Conservation (phyloP, 1,284 basidiomycete genomes). For the Ceratobasidium sp. region DNA sequence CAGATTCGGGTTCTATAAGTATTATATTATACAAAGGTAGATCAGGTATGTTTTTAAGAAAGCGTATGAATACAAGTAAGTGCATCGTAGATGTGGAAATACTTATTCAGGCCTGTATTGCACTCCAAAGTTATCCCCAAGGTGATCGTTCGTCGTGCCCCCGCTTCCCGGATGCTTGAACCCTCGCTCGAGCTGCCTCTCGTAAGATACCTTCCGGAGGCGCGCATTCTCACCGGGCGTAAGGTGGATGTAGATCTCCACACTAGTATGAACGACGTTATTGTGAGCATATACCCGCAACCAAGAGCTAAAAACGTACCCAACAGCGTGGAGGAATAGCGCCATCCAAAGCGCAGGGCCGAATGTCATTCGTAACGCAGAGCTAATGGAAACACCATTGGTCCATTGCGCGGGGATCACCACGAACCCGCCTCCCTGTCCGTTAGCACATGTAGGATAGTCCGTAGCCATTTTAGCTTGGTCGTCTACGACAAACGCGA, state of each 20-base stretch:
- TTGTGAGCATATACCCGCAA: neutral
- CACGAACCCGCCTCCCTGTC: neutral
- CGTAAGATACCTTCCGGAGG: slow-evolving; percentile 27
- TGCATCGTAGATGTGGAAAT: too few species aligned
- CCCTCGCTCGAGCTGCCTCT: slow-evolving; percentile 40
- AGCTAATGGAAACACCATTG: slow-evolving; percentile 1
- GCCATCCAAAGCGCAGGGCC: slow-evolving; percentile 31
- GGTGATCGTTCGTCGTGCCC: slow-evolving; percentile 29
- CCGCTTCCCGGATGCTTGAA: slow-evolving; percentile 22
- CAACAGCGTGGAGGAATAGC: slow-evolving; percentile 36
- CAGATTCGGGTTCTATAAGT: too few species aligned
- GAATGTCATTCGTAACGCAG: slow-evolving; percentile 23
- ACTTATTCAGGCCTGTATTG: slow-evolving; percentile 20
- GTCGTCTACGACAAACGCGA: slow-evolving; percentile 17
- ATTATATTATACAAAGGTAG: too few species aligned
- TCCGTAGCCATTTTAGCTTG: neutral
- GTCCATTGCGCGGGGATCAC: slow-evolving; percentile 20
- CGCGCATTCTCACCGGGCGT: slow-evolving; percentile 35
- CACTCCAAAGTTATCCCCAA: slow-evolving; percentile 38
- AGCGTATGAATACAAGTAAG: too few species aligned
- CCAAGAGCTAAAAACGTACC: neutral
- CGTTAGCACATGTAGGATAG: neutral
- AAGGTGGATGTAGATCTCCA: slow-evolving; percentile 34
- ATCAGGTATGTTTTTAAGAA: too few species aligned
- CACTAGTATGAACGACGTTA: neutral